A percentile compares a stretch with the other conserved stretches of the same genome.
Conservation (phyloP, 2,329 filamentous ascomycete species). For the Epichloe brachyelytri region DNA sequence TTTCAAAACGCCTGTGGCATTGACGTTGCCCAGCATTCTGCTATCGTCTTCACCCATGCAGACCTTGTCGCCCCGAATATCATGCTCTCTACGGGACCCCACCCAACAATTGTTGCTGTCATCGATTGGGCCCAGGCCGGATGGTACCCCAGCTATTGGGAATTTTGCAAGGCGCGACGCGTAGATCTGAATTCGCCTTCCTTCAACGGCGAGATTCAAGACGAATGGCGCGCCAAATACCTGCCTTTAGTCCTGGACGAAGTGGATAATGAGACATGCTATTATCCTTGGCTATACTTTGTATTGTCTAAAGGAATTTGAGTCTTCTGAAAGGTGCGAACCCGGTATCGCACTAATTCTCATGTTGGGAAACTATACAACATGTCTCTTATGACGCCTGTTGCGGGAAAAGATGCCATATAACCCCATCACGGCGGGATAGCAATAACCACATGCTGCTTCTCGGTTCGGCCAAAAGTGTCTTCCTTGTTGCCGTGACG, state of each 20-base stretch:
- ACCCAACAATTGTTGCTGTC: conserved; percentile 11
- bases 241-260: conserved; percentile 18
- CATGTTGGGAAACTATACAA: neutral
- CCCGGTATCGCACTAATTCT: neutral
- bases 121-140: conserved; percentile 20
- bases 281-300: conserved; percentile 21
- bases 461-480: neutral
- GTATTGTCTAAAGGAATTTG: conserved; percentile 5
- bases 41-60: conserved; percentile 15
- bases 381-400: neutral
- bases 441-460: neutral
- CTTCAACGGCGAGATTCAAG: conserved; percentile 12
- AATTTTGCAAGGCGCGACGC: conserved; percentile 17
- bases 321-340: neutral
- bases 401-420: neutral
- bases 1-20: conserved; percentile 20
- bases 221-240: conserved; percentile 19
- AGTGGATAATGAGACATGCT: conserved; percentile 18
- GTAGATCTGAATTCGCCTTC: conserved; percentile 10
- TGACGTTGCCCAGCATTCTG: conserved; percentile 12
- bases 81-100: conserved; percentile 9
- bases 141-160: conserved; percentile 22
- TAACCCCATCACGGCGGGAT: neutral
- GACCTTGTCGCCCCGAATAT: conserved; percentile 16
- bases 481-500: neutral